A percentile compares a stretch with the other conserved stretches of the same genome.
Conservation (phyloP, 2,329 filamentous ascomycete species). For the Lizonia empirigonia region DNA sequence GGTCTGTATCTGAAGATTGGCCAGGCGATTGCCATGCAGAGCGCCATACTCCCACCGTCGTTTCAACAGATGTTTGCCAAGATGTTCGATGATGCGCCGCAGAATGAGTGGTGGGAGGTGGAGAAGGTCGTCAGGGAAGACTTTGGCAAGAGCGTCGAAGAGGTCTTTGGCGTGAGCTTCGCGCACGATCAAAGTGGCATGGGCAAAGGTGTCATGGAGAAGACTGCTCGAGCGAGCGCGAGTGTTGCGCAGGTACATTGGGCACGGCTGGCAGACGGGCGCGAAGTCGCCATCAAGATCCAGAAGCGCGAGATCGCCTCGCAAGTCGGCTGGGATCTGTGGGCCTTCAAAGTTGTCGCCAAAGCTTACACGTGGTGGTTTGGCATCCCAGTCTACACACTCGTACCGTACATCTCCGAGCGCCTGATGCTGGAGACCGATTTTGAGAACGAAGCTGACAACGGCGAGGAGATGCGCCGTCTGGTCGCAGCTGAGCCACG, state of each 20-base stretch:
- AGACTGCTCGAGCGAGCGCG: constrained; percentile 76
- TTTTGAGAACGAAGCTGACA: constrained; percentile 88
- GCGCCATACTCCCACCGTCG: constrained; percentile 87
- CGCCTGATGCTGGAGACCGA: constrained; percentile 93
- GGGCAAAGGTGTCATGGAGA: constrained; percentile 71
- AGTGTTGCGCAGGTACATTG: constrained; percentile 98
- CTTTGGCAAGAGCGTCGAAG: constrained; percentile 81
- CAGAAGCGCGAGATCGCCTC: constrained; percentile 93
- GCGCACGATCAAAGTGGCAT: constrained; percentile 57
- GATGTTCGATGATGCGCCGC: constrained; percentile 98
- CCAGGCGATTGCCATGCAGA: constrained; percentile 98
- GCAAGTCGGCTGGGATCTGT: constrained; percentile 93
- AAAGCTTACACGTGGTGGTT: constrained; percentile 86
- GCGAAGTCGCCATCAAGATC: constrained; percentile 93
- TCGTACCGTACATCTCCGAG: constrained; percentile 92
- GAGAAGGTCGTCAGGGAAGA: constrained; percentile 86
- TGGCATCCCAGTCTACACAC: constrained; percentile 86
- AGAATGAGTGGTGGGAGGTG: constrained; percentile 86
- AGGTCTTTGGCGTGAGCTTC: constrained; percentile 92
- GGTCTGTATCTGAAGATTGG: constrained; percentile 97
- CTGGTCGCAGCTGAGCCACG: constrained; percentile 77
- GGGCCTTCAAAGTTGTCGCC: constrained; percentile 90
- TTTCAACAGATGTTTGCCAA: constrained; percentile 95
- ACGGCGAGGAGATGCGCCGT: constrained; percentile 80
- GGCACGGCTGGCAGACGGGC: constrained; percentile 82